Base-by-base conservation (phyloP, 2,329 filamentous ascomycete species). In the Chalaropsis ovoidea region DNA sequence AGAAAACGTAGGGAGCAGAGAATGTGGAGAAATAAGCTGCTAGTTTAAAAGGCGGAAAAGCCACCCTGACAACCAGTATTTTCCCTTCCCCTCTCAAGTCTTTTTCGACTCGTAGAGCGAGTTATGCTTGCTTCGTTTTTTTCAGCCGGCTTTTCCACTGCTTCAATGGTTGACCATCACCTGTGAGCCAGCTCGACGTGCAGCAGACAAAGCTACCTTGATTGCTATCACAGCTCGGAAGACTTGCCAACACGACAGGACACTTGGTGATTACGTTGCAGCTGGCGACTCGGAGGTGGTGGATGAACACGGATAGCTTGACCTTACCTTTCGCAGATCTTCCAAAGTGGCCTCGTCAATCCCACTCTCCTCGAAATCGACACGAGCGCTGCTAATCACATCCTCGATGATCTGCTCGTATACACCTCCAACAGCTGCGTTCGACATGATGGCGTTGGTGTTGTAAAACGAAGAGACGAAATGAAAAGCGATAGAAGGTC, bases 301-400 rank as follows among this genome's bases (percentile, higher is more conserved):
- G 7, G 54, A n/a, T 31, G 52, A 58, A 19, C 17, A 39, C 24
- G 10, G 24, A 31, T 58, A 58, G 54, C 39, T 35, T 39, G 27
- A 39, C 79, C 89, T 82, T 80, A 97, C 93, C 85, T 87, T 82
- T 76, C 86, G 87, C 80, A 99, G 80, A 75, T 96, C 90, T 70
- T 93, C 85, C 72, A 99, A 79, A 63, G 93, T 93, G 71, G 84
- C 80, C 75, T 93, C 88, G 72, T 95, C 90, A 70, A 97, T 88
- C 72, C 94, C 94, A 71, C 88, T 90, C 78, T 99, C 94, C 76
- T 99, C 94, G 75, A 99, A 97, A 77, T 97, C 94, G 73, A 93
- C 89, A 73, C 89, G 84, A 73, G 93, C 96, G 70, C 89, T 88
- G 71, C 93, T 87, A 76, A 97, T 90, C 74, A 99, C 91, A 78